These are phyloP conservation scores for Chloromonas sp. DNA, from an alignment of 163 green algal genomes.

Conservation along the genomic window DNA sequence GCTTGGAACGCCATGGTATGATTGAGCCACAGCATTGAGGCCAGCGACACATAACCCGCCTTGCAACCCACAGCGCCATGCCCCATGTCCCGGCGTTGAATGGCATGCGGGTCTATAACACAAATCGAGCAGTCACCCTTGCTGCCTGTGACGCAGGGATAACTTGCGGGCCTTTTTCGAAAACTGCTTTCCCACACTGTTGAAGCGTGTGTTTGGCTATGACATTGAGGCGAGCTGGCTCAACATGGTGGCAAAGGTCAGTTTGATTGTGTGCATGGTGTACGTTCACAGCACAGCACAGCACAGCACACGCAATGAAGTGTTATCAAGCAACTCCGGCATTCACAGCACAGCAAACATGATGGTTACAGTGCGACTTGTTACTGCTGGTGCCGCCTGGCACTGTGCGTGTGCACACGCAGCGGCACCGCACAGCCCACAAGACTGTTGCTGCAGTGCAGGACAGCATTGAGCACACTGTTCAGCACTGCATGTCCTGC, in stretches of 20 bases:
- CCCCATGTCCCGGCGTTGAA: neutral
- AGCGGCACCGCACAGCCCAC: too few relatives aligned
- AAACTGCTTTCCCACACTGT: slow-evolving; percentile 66
- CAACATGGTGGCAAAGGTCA: slow-evolving; percentile 48
- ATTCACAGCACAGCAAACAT: too few relatives aligned
- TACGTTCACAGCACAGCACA: neutral
- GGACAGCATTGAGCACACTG: too few relatives aligned
- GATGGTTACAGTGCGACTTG: too few relatives aligned
- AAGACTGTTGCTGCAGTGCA: too few relatives aligned
- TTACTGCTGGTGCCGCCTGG: too few relatives aligned
- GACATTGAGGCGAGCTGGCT: slow-evolving; percentile 70
- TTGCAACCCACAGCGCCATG: neutral
- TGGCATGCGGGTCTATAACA: neutral
- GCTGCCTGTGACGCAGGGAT: slow-evolving; percentile 49
- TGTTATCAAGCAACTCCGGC: neutral
- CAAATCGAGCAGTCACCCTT: neutral
- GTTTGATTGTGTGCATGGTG: neutral
- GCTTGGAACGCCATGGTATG: too few relatives aligned
- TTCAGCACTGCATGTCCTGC: too few relatives aligned
- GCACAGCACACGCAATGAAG: neutral
- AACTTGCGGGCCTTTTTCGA: slow-evolving; percentile 86
- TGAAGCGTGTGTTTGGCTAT: slow-evolving; percentile 80
- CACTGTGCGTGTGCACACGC: too few relatives aligned
- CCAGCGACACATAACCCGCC: neutral
- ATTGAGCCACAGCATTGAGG: neutral